phyloP scores from a whole-genome alignment of 176 grass and related monocot species.

The Oropetium thomaeum region DNA sequence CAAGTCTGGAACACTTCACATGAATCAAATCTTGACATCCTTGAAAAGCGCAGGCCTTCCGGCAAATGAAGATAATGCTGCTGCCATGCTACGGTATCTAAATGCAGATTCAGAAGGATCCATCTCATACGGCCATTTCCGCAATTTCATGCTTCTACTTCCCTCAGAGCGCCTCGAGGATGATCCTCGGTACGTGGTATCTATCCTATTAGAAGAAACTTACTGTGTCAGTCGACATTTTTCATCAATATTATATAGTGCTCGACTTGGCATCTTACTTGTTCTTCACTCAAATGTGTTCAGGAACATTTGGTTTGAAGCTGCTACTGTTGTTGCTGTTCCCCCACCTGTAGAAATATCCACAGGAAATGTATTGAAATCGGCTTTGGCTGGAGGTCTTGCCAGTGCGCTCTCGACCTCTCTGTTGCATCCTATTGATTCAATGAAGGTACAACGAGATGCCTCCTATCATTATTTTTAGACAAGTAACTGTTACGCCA shows the following conservation, averaged over 20 bases:
- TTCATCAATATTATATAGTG: neutral
- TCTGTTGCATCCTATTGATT: conserved; percentile 89
- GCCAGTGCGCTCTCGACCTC: conserved; percentile 92
- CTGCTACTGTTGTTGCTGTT: conserved; percentile 83
- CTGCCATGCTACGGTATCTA: conserved; percentile 86
- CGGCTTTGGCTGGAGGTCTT: conserved; percentile 96
- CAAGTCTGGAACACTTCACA: conserved; percentile 96
- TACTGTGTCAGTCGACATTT: neutral
- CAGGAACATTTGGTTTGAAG: conserved; percentile 99
- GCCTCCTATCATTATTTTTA: conserved; percentile 15
- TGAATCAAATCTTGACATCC: conserved; percentile 88
- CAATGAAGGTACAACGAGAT: conserved; percentile 73
- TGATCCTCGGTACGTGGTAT: conserved; percentile 74
- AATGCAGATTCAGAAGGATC: conserved; percentile 74
- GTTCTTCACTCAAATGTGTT: conserved; percentile 35
- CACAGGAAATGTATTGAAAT: conserved; percentile 78
- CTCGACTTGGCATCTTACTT: conserved; percentile 27
- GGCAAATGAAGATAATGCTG: conserved; percentile 87
- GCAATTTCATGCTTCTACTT: conserved; percentile 98
- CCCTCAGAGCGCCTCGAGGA: conserved; percentile 93
- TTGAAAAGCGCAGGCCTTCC: conserved; percentile 81
- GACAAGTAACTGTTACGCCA: neutral
- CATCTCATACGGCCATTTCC: conserved; percentile 95
- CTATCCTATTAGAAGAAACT: neutral
- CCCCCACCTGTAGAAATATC: conserved; percentile 91